phyloP scores from a whole-genome alignment of 1,139 yeast genomes.

The Nakaseomyces sp. region DNA sequence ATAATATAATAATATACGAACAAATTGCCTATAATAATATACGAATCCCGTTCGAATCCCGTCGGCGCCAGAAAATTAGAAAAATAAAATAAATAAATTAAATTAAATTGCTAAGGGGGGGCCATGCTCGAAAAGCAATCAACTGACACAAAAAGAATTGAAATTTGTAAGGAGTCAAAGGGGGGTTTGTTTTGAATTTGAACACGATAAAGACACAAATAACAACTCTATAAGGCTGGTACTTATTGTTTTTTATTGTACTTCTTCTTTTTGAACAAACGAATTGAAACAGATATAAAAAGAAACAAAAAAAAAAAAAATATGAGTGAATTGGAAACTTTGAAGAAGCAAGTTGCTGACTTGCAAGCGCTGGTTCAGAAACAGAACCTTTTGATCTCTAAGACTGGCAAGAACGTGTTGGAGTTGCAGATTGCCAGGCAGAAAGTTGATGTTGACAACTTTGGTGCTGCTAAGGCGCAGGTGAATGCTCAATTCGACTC shows the following conservation, averaged over 20 bases:
- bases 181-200: too few species aligned
- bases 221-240: background rate
- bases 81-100: too few species aligned
- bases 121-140: too few species aligned
- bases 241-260: background rate
- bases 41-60: too few species aligned
- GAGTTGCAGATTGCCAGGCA: slow-evolving; percentile 52
- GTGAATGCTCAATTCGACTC: slow-evolving; percentile 35
- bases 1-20: too few species aligned
- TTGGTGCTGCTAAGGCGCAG: slow-evolving; percentile 11
- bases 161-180: too few species aligned
- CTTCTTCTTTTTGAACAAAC: background rate
- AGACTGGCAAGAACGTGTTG: slow-evolving; percentile 72
- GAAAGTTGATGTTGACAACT: slow-evolving; percentile 28
- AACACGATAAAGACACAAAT: too few species aligned
- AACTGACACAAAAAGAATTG: too few species aligned
- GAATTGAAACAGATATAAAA: background rate
- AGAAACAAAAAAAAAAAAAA: too few species aligned
- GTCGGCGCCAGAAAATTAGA: too few species aligned
- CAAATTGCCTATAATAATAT: too few species aligned
- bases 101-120: too few species aligned
- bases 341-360: slow-evolving; percentile 40
- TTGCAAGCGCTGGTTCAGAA: slow-evolving; percentile 43
- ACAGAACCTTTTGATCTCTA: slow-evolving; percentile 40
- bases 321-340: slow-evolving; percentile 30